Percentiles rank a stretch among this genome's conserved stretches.
Evolutionary conservation across 768 basidiomycete genomes (phyloP).

Genomic region (Galerina marginata): DNA sequence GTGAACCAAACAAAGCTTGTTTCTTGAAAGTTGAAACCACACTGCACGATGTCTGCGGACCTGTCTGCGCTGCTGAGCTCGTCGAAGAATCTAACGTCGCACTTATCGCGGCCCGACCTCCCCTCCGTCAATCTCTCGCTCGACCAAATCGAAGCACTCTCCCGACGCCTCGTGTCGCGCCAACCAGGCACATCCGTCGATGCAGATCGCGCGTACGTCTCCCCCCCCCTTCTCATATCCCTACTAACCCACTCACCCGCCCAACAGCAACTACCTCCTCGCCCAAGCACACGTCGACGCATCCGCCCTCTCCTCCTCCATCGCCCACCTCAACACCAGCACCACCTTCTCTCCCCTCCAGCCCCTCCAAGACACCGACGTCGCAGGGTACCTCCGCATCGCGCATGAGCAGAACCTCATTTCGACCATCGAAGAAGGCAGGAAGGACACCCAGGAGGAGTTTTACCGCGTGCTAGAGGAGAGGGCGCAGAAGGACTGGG

Average conservation of each 20-base stretch:
- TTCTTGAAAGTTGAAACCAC: background rate
- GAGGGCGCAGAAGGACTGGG: slow-evolving; percentile 82
- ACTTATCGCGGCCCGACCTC: slow-evolving; percentile 79
- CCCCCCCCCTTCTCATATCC: background rate
- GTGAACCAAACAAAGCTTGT: too few relatives aligned
- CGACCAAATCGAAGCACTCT: slow-evolving; percentile 95
- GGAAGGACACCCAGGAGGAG: slow-evolving; percentile 82
- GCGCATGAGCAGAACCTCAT: slow-evolving; percentile 95
- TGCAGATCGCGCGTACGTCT: slow-evolving; percentile 72
- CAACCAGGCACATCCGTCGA: slow-evolving; percentile 69
- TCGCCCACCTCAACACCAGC: slow-evolving; percentile 81
- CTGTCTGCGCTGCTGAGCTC: slow-evolving; percentile 74
- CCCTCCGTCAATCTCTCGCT: slow-evolving; percentile 89
- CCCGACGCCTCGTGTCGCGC: slow-evolving; percentile 78
- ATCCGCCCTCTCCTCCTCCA: slow-evolving; percentile 81
- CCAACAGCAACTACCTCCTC: slow-evolving; percentile 81
- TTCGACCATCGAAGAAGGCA: slow-evolving; percentile 89
- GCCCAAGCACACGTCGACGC: slow-evolving; percentile 95
- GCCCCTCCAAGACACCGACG: slow-evolving; percentile 92
- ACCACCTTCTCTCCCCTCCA: slow-evolving; percentile 90
- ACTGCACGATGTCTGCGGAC: slow-evolving; percentile 44
- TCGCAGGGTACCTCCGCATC: slow-evolving; percentile 92
- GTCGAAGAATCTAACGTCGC: slow-evolving; percentile 76
- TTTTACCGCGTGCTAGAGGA: slow-evolving; percentile 85
- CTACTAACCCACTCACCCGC: slow-evolving; percentile 7